phyloP scores from a whole-genome alignment of 1,139 yeast species.

The Candida sp. region DNA sequence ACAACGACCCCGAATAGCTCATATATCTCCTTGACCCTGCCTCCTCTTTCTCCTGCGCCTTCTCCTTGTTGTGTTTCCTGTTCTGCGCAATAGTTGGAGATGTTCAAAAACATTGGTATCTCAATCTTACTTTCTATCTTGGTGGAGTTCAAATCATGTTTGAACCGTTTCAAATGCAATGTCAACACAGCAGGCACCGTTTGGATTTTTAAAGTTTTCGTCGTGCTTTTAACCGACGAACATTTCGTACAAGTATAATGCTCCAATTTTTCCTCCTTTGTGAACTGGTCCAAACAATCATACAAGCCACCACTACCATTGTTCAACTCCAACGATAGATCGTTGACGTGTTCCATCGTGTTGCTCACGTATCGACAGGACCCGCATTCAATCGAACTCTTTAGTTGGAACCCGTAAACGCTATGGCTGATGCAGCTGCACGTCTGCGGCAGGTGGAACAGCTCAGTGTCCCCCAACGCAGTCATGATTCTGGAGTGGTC shows the following conservation, averaged over 20 bases:
- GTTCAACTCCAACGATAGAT: slow-evolving; percentile 77
- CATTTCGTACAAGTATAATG: slow-evolving; percentile 76
- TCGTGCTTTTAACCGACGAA: slow-evolving; percentile 62
- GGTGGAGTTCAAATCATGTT: slow-evolving; percentile 62
- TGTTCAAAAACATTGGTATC: slow-evolving; percentile 73
- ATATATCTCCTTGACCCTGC: slow-evolving; percentile 45
- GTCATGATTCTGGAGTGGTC: slow-evolving; percentile 39
- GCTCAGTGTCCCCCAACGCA: neutral
- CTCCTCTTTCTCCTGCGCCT: slow-evolving; percentile 7
- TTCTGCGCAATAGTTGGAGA: slow-evolving; percentile 61
- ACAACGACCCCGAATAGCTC: slow-evolving; percentile 88
- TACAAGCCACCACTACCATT: slow-evolving; percentile 42
- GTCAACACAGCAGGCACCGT: slow-evolving; percentile 79
- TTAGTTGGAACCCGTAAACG: slow-evolving; percentile 96
- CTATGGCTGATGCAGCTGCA: slow-evolving; percentile 89
- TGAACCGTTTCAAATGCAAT: slow-evolving; percentile 87
- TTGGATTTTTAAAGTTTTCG: slow-evolving; percentile 69
- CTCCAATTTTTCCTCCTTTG: slow-evolving; percentile 78
- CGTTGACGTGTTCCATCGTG: slow-evolving; percentile 90
- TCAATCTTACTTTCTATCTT: slow-evolving; percentile 79
- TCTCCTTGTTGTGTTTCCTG: slow-evolving; percentile 14
- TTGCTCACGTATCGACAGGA: slow-evolving; percentile 66
- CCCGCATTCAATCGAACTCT: slow-evolving; percentile 80
- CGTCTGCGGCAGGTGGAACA: neutral
- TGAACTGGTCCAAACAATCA: slow-evolving; percentile 78